phyloP scores from a whole-genome alignment of 176 grass and related monocot genomes.

The Ampelocalamus luodianensis region DNA sequence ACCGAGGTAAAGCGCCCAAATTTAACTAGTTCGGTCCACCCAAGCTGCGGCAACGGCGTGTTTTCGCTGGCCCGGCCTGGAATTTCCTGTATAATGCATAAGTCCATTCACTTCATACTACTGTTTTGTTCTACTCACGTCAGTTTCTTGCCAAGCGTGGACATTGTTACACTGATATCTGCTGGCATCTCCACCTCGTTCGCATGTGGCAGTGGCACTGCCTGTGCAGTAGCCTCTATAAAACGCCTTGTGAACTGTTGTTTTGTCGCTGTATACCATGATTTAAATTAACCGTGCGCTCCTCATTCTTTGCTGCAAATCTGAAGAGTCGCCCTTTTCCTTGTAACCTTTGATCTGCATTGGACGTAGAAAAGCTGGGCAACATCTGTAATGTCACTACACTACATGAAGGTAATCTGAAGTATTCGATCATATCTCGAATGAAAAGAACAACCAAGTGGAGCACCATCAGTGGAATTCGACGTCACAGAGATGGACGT shows the following conservation, averaged over 20 bases:
- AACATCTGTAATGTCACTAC: not conserved
- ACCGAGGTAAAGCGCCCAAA: not conserved
- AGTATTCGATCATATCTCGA: not conserved
- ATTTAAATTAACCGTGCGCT: not conserved
- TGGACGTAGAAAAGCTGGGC: not conserved
- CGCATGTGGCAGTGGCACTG: not conserved
- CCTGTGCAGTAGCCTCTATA: not conserved
- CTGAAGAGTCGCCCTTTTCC: not conserved
- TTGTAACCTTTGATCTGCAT: not conserved
- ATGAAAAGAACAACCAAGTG: not conserved
- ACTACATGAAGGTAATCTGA: not conserved
- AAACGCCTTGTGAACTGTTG: not conserved
- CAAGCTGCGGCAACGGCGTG: not conserved
- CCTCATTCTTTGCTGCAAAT: not conserved
- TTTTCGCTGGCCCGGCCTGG: not conserved
- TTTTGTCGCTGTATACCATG: not conserved
- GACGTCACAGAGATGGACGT: slow-evolving; percentile 45
- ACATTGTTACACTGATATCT: not conserved
- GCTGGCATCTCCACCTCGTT: not conserved
- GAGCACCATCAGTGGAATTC: slow-evolving; percentile 51
- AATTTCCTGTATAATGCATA: not conserved
- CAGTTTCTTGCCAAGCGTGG: not conserved
- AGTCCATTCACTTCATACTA: not conserved
- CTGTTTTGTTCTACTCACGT: not conserved
- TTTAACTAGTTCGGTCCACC: not conserved